A percentile compares a stretch with the other conserved stretches of the same genome.
Conservation (phyloP, 208 protist species). For the Leishmania lainsoni region DNA sequence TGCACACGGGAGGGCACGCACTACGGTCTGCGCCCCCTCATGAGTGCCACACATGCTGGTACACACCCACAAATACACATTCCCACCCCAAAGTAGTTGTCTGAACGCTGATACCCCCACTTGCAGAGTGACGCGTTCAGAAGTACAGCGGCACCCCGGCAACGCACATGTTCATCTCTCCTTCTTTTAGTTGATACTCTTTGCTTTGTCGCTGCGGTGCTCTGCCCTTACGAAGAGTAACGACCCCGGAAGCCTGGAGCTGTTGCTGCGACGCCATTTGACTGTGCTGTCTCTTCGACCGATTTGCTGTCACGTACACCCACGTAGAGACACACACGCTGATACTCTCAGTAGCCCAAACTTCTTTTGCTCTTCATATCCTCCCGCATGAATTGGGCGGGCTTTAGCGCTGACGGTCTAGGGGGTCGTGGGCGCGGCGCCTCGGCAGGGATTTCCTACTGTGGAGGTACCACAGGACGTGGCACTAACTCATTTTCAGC, state of each 20-base stretch:
- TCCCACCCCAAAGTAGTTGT: background rate
- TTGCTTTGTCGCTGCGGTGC: background rate
- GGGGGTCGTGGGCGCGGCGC: background rate
- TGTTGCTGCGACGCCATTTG: background rate
- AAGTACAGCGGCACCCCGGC: background rate
- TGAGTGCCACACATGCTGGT: too few species aligned
- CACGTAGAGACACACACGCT: background rate
- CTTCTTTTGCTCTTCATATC: background rate
- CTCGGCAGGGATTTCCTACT: background rate
- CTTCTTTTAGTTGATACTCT: background rate
- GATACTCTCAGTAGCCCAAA: background rate
- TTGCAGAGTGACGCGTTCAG: background rate
- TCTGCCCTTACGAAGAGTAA: background rate
- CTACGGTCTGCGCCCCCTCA: background rate
- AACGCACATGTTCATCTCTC: background rate
- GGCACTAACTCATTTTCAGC: conserved; percentile 5
- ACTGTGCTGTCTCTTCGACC: background rate
- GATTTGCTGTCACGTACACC: background rate
- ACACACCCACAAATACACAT: background rate
- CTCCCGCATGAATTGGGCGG: conserved; percentile 20
- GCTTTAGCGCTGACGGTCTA: conserved; percentile 7
- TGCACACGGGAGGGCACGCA: background rate
- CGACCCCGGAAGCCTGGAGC: background rate
- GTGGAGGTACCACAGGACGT: background rate
- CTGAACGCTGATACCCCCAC: background rate